Conservation (phyloP, 371 early-diverging fungal species). For the Nematocida homosporus region DNA sequence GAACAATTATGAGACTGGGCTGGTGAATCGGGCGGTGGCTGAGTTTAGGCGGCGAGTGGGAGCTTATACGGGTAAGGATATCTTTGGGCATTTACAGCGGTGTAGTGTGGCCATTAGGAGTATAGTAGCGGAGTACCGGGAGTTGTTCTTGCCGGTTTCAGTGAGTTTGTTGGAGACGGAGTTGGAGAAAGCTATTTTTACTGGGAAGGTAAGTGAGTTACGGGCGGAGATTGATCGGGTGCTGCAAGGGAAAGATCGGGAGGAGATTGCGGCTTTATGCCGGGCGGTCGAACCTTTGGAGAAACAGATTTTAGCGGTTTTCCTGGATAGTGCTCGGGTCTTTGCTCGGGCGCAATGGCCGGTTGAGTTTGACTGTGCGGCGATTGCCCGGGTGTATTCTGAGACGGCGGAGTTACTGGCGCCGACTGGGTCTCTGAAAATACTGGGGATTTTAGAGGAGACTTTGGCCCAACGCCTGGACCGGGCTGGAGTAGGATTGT, state of each 20-base stretch:
- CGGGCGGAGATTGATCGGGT: constrained; percentile 5
- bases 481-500: constrained; percentile 15
- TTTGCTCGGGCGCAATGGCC: constrained; percentile 19
- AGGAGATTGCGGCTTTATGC: constrained; percentile 31
- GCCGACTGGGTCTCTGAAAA: constrained; percentile 7
- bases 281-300: not conserved
- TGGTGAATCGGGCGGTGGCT: not conserved
- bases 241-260: not conserved
- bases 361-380: not conserved
- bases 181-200: constrained; percentile 42
- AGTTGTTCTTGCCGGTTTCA: constrained; percentile 34
- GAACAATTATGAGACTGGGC: constrained; percentile 53
- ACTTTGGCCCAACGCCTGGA: constrained; percentile 12
- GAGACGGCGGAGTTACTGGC: constrained; percentile 4
- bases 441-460: constrained; percentile 1
- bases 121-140: not conserved
- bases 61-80: not conserved
- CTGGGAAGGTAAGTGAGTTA: constrained; percentile 4
- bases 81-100: constrained; percentile 2
- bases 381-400: not conserved
- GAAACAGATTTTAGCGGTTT: constrained; percentile 31
- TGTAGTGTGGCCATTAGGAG: not conserved
- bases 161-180: constrained; percentile 6
- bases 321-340: constrained; percentile 7
- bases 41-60: constrained; percentile 18